Evolutionary conservation across 2,329 filamentous ascomycete genomes (phyloP), one percentile per base, ranked within the genome.

Genomic region (Cladosporium sp.): DNA sequence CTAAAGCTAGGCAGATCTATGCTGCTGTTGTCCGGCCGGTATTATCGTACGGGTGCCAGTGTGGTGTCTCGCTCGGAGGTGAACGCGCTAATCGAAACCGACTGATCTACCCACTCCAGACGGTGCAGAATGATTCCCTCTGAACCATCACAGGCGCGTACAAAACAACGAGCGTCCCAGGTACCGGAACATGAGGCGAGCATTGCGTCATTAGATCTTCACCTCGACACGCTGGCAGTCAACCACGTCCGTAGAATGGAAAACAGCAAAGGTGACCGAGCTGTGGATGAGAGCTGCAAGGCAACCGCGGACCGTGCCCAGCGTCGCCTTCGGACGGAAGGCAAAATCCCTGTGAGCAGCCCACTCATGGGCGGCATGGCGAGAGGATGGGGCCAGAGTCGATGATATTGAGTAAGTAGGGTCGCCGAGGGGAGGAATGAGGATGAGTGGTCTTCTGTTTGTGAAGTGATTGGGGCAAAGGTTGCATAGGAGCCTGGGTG

Each of bases 301-400:
- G 39, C 22, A 7, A 29, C 20, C 12, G 22, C 7, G n/a, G 17
- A 29, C 24, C 19, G 39, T n/a, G 39, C 39, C 27, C 20, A 42
- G 39, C 39, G 39, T 22, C 22, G 39, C 22, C 27, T 42, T 12
- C 39, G 22, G 8, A 42, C 39, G 39, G 27, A 18, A 42, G 8
- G 22, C 8, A 42, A 29, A 19, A 29, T 42, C 5, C 39, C 39
- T 22, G n/a, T 27, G 12, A 27, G 39, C 39, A 27, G 27, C 17
- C 65, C 64, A n/a, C 63, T 58, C 50, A 64, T 59, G 41, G 63
- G 58, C 13, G 56, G 55, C 58, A 67, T 63, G 17, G 66, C 66
- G 4, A 69, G 53, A 34, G 58, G 12, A 69, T 58, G 15, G 66
- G 66, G 17, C 64, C 65, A 19, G 63, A 54, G 53, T 66, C 64